Conservation (phyloP, 768 basidiomycete species). For the Gymnopilus dilepis region DNA sequence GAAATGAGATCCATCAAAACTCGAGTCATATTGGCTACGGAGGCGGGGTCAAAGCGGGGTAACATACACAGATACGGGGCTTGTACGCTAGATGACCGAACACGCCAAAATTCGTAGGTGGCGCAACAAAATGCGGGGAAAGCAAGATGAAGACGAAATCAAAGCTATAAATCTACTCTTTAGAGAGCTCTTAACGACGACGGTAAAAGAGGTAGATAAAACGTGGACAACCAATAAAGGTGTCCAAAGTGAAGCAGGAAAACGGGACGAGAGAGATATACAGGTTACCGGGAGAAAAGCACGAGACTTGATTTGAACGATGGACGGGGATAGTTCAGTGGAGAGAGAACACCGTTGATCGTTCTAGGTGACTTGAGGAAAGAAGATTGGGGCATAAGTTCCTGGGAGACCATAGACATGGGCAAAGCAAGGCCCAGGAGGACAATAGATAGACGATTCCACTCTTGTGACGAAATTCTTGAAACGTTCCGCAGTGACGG, state of each 20-base stretch:
- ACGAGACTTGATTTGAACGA: slow-evolving; percentile 11
- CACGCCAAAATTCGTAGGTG: slow-evolving; percentile 4
- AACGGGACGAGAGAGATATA: slow-evolving; percentile 1
- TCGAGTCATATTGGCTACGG: slow-evolving; percentile 26
- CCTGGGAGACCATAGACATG: slow-evolving; percentile 17
- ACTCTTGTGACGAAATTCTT: slow-evolving; percentile 17
- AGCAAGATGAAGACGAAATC: slow-evolving; percentile 10
- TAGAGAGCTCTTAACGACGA: slow-evolving; percentile 13
- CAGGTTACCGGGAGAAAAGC: slow-evolving; percentile 15
- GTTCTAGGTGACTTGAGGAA: slow-evolving; percentile 25
- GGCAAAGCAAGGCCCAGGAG: slow-evolving; percentile 10
- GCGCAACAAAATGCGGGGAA: slow-evolving; percentile 13
- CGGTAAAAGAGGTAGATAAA: slow-evolving; percentile 6
- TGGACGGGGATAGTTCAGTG: slow-evolving; percentile 8
- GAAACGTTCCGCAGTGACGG: slow-evolving; percentile 15
- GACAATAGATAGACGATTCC: slow-evolving; percentile 29
- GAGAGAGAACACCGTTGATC: slow-evolving; percentile 15
- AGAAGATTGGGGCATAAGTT: slow-evolving; percentile 22
- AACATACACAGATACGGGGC: slow-evolving; percentile 12
- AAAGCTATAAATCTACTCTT: slow-evolving; percentile 21
- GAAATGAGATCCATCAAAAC: slow-evolving; percentile 17
- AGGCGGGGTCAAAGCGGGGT: slow-evolving; percentile 20
- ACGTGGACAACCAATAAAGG: slow-evolving; percentile 9
- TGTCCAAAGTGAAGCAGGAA: slow-evolving; percentile 15
- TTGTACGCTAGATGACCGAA: slow-evolving; percentile 14